Evolutionary conservation across 257 asterid species (phyloP), one percentile per base, ranked within the genome.

Genomic region (Solanum paucissectum): DNA sequence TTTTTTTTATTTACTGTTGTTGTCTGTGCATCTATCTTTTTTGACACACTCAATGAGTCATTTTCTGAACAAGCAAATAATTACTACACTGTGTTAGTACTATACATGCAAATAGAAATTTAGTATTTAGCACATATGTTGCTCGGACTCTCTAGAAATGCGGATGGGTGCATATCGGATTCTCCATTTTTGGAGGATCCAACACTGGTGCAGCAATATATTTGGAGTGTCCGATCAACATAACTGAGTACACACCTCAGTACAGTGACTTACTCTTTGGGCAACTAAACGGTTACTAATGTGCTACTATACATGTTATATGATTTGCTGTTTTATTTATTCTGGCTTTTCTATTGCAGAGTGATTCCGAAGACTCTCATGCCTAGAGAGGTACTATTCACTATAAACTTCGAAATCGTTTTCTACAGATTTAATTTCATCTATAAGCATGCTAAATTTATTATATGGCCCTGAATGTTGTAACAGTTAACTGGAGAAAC

Each of bases 291-390:
- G 21, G 62, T 52, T 18, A 52, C 7, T 16, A 18, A 7, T 52
- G n/a, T 2, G 62, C 62, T 18, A 52, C 34, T 29, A 75, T 87
- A 83, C 79, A 52, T 34, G 7, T n/a, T 86, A 86, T 76, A 83
- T 12, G 74, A 46, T 62, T n/a, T 23, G 32, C 12, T 75, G 81
- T 16, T 79, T 14, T 12, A 40, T 81, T 20, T 0, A 9, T 29
- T 14, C 6, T 5, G 68, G 2, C 6, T 83, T 76, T 18, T 42
- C n/a, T 21, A 23, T 83, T 92, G 93, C 97, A 96, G 99, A 81
- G 94, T 96, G 84, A 96, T 96, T 74, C 99, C 99, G 7, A 94
- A 94, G 90, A 94, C 98, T 46, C 98, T 96, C 74, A 96, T 95
- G 99, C 98, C 98, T 4, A 87, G 93, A 87, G 99, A 96, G 99